phyloP scores from a whole-genome alignment of 2,329 filamentous ascomycete species.

The Fusarium virguliforme region DNA sequence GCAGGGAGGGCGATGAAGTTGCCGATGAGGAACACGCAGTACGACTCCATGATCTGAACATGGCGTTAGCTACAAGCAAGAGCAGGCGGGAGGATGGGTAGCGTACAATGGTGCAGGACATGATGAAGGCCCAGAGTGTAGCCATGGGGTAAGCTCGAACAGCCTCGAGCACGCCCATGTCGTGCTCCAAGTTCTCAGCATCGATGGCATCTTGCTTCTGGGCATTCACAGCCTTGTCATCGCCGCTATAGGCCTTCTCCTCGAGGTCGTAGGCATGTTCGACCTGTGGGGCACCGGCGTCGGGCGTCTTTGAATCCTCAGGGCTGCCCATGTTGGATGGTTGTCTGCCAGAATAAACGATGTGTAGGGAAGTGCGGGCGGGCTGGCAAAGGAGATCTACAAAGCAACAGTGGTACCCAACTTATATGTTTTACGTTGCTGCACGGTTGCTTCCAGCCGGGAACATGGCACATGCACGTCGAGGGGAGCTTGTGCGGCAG shows the following conservation, averaged over 20 bases:
- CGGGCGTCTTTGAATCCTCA: constrained; percentile 34
- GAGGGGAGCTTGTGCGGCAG: no score
- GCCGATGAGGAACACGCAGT: constrained; percentile 65
- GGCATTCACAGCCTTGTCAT: constrained; percentile 36
- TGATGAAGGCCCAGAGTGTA: constrained; percentile 64
- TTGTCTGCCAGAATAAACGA: constrained; percentile 25
- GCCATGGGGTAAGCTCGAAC: constrained; percentile 62
- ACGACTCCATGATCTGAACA: constrained; percentile 65
- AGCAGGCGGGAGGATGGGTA: neutral
- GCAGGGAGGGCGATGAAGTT: constrained; percentile 62
- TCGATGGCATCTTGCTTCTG: constrained; percentile 48
- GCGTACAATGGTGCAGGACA: constrained; percentile 67
- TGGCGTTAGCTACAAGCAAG: constrained; percentile 27
- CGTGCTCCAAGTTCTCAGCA: constrained; percentile 61
- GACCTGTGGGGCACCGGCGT: constrained; percentile 29
- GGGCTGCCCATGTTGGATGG: constrained; percentile 40
- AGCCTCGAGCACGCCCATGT: constrained; percentile 59
- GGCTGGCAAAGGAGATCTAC: neutral
- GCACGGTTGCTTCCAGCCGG: neutral
- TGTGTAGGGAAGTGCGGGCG: constrained; percentile 16
- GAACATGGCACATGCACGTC: neutral
- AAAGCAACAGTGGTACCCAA: constrained; percentile 19
- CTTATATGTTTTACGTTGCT: constrained; percentile 20
- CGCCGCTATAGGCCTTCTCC: constrained; percentile 44
- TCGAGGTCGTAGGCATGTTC: constrained; percentile 29